A percentile compares a stretch with the other conserved stretches of the same genome.
These are phyloP conservation scores for Fistulinella staudtii DNA, from an alignment of 1,284 basidiomycete species.

Conservation along the genomic window DNA sequence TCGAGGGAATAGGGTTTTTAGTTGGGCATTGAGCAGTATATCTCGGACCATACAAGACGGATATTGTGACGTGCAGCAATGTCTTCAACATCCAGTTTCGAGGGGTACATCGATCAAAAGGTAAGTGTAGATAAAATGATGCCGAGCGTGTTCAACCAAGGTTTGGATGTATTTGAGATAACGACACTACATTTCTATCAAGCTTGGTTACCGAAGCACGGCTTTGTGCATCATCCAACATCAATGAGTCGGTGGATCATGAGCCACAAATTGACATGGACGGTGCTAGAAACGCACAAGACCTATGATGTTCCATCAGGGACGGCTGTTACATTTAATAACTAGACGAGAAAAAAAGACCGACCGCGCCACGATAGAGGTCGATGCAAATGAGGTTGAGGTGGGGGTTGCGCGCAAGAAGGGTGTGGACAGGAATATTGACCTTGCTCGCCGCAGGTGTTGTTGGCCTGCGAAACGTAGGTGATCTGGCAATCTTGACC, in stretches of 20 bases:
- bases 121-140: too few relatives aligned
- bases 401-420: neutral
- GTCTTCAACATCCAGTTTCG: too few relatives aligned
- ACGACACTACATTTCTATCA: neutral
- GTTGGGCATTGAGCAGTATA: too few relatives aligned
- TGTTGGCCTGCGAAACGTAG: neutral
- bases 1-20: too few relatives aligned
- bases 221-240: too few relatives aligned
- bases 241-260: too few relatives aligned
- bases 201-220: neutral
- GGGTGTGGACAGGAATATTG: neutral
- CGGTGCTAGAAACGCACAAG: neutral
- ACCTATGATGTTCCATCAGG: neutral
- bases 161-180: too few relatives aligned
- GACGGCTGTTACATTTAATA: neutral
- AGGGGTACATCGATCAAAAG: too few relatives aligned
- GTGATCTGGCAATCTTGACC: neutral
- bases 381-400: neutral
- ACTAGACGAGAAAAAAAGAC: neutral
- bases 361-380: neutral
- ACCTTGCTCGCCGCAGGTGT: slow-evolving; percentile 10
- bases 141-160: too few relatives aligned
- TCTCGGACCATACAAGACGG: too few relatives aligned
- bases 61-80: too few relatives aligned
- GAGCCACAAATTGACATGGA: neutral